Conservation (phyloP, 225 moss, liverwort and hornwort genomes). For the Physcomitrium patens region DNA sequence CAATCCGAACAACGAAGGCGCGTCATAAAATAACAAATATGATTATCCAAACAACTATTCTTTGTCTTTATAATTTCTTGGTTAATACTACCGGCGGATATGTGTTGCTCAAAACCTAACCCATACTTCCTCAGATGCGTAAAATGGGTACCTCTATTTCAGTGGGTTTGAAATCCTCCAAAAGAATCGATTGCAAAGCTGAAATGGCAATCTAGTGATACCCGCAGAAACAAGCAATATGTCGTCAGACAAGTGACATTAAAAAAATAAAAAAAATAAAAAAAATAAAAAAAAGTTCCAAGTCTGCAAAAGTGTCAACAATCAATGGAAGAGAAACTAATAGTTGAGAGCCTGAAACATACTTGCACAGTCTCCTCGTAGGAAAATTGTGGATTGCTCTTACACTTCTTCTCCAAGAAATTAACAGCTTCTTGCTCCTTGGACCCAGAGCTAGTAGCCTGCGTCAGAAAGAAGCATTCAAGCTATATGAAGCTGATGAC, state of each 20-base stretch:
- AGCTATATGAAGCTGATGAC: neutral
- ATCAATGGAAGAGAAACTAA: neutral
- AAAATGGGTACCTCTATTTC: conserved; percentile 65
- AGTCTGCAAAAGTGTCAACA: neutral
- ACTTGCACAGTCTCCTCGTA: conserved; percentile 87
- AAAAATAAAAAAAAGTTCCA: neutral
- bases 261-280: too few relatives aligned
- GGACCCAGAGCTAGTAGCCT: conserved; percentile 80
- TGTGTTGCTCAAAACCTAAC: neutral
- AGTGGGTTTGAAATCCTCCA: conserved; percentile 85
- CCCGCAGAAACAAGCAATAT: conserved; percentile 14
- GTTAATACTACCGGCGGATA: neutral
- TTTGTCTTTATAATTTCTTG: neutral
- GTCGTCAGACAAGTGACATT: neutral
- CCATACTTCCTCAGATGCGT: neutral
- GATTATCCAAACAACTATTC: neutral
- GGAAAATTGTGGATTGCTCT: conserved; percentile 73
- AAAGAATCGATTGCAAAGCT: conserved; percentile 73
- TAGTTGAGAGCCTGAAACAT: neutral
- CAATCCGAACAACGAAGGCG: too few relatives aligned
- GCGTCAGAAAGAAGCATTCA: conserved; percentile 3
- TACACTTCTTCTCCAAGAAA: conserved; percentile 85
- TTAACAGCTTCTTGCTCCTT: conserved; percentile 93
- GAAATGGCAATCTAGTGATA: conserved; percentile 65
- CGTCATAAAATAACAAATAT: neutral